Evolutionary conservation across 805 yeast genomes (phyloP).

Genomic region (Ogataea ganodermae): DNA sequence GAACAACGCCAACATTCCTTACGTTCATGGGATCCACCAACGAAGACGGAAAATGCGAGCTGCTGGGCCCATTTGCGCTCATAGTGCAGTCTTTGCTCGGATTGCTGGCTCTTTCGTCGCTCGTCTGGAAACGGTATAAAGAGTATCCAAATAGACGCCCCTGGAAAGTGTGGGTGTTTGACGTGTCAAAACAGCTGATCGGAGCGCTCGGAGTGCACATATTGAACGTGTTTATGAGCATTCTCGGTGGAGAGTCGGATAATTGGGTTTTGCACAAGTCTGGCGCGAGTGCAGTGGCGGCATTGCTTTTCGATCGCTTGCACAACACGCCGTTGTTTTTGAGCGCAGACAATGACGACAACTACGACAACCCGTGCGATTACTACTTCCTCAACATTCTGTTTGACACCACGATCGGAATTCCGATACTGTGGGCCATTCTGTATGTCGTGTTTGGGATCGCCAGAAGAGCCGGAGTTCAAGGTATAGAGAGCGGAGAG

Average conservation of each 20-base stretch:
- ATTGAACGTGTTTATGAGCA: conserved; percentile 70
- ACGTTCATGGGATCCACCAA: neutral
- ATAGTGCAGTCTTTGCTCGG: conserved; percentile 79
- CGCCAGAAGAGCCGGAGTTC: conserved; percentile 45
- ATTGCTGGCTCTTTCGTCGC: conserved; percentile 66
- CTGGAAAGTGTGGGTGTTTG: conserved; percentile 86
- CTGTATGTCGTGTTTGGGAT: conserved; percentile 53
- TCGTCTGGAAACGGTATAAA: conserved; percentile 72
- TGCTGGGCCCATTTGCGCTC: conserved; percentile 85
- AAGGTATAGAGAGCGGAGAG: conserved; percentile 54
- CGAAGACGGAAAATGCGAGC: conserved; percentile 48
- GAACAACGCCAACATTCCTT: neutral
- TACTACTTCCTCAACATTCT: conserved; percentile 91
- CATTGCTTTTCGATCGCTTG: too few species aligned
- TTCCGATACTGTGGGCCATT: conserved; percentile 69
- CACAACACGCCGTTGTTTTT: too few species aligned
- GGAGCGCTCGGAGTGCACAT: conserved; percentile 87
- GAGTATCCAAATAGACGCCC: conserved; percentile 83
- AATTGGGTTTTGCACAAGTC: conserved; percentile 13
- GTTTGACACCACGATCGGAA: conserved; percentile 92
- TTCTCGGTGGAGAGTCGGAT: conserved; percentile 46
- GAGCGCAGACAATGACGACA: conserved; percentile 25
- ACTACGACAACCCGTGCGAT: conserved; percentile 73
- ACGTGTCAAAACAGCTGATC: conserved; percentile 83
- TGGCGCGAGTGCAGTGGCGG: too few species aligned